Conservation (phyloP, 2,329 filamentous ascomycete species). For the Microdochium paspali region DNA sequence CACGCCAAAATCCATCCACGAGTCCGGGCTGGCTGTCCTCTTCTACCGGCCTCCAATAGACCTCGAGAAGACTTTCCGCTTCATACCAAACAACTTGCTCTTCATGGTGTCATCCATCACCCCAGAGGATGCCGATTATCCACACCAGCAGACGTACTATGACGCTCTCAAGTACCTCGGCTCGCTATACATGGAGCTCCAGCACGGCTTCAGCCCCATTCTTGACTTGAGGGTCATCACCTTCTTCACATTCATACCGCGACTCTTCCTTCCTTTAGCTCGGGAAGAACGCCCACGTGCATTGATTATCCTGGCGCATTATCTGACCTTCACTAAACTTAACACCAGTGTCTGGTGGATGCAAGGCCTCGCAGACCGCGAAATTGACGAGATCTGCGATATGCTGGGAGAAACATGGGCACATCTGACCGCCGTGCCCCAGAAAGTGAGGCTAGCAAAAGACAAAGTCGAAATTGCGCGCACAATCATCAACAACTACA, state of each 20-base stretch:
- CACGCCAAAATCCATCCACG: conserved; percentile 16
- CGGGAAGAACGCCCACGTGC: conserved; percentile 31
- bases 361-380: conserved; percentile 31
- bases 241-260: conserved; percentile 41
- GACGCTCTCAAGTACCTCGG: conserved; percentile 38
- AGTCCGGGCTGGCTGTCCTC: conserved; percentile 34
- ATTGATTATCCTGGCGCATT: conserved; percentile 42
- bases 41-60: conserved; percentile 41
- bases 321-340: conserved; percentile 39
- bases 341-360: conserved; percentile 39
- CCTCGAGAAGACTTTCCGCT: conserved; percentile 25
- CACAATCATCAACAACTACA: conserved; percentile 32
- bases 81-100: conserved; percentile 37
- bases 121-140: conserved; percentile 29
- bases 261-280: conserved; percentile 31
- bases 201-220: conserved; percentile 30
- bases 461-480: conserved; percentile 26
- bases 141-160: conserved; percentile 30
- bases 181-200: conserved; percentile 40
- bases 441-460: conserved; percentile 22
- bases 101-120: conserved; percentile 38
- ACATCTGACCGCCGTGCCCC: conserved; percentile 29
- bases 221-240: conserved; percentile 41
- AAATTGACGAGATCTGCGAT: conserved; percentile 32
- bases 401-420: conserved; percentile 30